phyloP scores from a whole-genome alignment of 1,139 yeast species.

The Blastobotrys buckinghamii region DNA sequence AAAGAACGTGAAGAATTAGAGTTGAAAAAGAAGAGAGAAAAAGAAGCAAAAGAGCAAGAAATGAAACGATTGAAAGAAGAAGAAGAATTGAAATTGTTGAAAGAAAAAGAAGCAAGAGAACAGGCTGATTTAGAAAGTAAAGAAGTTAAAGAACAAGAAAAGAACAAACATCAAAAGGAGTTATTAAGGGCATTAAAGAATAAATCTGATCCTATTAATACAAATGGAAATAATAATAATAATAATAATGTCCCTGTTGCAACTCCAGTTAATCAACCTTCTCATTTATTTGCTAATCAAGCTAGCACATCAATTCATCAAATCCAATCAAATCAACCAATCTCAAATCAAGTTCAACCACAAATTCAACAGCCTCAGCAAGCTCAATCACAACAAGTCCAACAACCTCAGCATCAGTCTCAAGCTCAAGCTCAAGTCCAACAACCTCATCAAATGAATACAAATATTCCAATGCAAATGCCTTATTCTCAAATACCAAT shows the following conservation, averaged over 20 bases:
- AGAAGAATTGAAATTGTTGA: slow-evolving; percentile 23
- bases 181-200: slow-evolving; percentile 3
- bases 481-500: background rate
- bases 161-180: slow-evolving; percentile 1
- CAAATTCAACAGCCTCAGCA: background rate
- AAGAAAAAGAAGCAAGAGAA: slow-evolving; percentile 15
- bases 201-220: background rate
- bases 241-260: slow-evolving; percentile 3
- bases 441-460: background rate
- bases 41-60: slow-evolving; percentile 36
- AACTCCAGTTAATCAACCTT: background rate
- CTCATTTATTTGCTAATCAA: no score
- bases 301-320: no score
- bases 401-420: background rate
- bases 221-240: no score
- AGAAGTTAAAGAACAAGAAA: background rate
- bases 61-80: slow-evolving; percentile 27
- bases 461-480: background rate
- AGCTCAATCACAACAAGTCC: background rate
- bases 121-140: slow-evolving; percentile 1
- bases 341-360: background rate
- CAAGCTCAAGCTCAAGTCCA: background rate
- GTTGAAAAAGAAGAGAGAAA: slow-evolving; percentile 38
- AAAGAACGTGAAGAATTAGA: slow-evolving; percentile 38
- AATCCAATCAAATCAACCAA: no score